phyloP scores from a whole-genome alignment of 2,329 filamentous ascomycete species.

The Paraconiothyrium sp. region DNA sequence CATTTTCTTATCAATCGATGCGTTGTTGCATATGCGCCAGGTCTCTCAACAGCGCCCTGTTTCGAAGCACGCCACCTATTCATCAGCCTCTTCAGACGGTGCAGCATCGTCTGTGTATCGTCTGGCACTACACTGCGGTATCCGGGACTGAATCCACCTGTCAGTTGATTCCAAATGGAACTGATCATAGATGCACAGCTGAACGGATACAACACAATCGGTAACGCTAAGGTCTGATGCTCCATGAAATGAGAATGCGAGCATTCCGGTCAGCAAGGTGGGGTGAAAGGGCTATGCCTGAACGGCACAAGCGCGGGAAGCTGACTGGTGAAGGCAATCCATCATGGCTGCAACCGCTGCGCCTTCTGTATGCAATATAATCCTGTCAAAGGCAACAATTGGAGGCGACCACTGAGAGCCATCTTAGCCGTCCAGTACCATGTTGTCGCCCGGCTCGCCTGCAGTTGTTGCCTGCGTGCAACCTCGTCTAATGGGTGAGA shows the following conservation, averaged over 20 bases:
- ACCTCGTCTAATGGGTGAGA: neutral
- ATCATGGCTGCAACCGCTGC: neutral
- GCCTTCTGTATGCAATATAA: constrained; percentile 11
- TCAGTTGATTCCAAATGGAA: no score
- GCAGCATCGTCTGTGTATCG: neutral
- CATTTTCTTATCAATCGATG: neutral
- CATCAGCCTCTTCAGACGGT: neutral
- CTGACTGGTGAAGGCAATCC: neutral
- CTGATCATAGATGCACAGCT: no score
- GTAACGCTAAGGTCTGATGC: neutral
- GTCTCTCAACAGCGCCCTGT: constrained; percentile 1
- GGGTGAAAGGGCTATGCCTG: constrained; percentile 12
- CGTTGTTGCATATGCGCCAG: neutral
- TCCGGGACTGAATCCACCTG: neutral
- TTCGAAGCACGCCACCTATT: neutral
- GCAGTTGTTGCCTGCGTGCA: constrained; percentile 5
- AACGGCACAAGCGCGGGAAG: constrained; percentile 5
- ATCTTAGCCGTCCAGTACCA: neutral
- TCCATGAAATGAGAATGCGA: neutral
- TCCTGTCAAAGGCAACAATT: constrained; percentile 3
- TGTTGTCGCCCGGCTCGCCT: neutral
- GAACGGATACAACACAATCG: neutral
- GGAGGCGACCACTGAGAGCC: neutral
- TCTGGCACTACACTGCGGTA: neutral
- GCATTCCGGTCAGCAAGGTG: constrained; percentile 15